Evolutionary conservation across 2,329 filamentous ascomycete species (phyloP).

Genomic region (Cladophialophora chaetospira): DNA sequence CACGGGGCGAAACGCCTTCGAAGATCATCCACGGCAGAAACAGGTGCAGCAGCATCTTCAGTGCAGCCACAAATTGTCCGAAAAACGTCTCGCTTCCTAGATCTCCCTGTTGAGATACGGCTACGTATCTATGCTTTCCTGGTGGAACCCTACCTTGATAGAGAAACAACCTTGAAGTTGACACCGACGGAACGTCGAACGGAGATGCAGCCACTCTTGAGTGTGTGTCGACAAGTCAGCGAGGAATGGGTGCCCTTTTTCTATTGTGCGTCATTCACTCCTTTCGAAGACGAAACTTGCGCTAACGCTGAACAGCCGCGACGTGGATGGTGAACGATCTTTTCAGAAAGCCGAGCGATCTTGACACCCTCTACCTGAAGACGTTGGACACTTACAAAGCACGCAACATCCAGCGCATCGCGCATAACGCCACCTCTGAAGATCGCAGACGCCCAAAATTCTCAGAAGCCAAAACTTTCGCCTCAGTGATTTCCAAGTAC

Average conservation of each 20-base stretch:
- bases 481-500: background rate
- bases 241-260: constrained; percentile 7
- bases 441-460: background rate
- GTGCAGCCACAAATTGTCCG: background rate
- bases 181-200: background rate
- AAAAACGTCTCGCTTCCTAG: background rate
- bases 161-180: no score
- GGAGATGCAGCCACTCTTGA: background rate
- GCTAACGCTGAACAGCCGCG: background rate
- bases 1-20: background rate
- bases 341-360: background rate
- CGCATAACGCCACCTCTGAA: background rate
- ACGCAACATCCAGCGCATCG: background rate
- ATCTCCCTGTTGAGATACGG: constrained; percentile 11
- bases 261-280: background rate
- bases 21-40: background rate
- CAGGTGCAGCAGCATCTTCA: background rate
- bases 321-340: background rate
- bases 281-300: background rate
- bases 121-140: constrained; percentile 11
- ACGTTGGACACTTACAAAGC: background rate
- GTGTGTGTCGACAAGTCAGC: constrained; percentile 5
- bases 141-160: background rate
- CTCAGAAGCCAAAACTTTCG: background rate
- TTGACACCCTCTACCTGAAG: background rate